Evolutionary conservation across 2,329 filamentous ascomycete genomes (phyloP), one percentile per base, ranked within the genome.

Genomic region (Aspergillus sp.): DNA sequence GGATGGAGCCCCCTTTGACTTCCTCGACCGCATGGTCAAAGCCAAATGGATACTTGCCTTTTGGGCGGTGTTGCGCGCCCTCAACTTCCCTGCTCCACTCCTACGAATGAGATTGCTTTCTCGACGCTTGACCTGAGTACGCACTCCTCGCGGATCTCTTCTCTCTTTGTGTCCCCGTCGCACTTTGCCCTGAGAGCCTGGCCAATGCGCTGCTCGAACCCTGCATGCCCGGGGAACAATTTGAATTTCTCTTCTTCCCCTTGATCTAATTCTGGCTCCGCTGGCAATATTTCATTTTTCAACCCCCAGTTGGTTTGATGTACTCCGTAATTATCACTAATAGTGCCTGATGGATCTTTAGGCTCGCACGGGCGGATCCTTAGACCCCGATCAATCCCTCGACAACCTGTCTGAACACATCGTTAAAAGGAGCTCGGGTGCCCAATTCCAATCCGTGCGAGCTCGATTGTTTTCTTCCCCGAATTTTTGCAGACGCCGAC

Each of bases 311-410:
- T 46, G 32, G 49, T n/a, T 50, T 29, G 46, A 31, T 54, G 50
- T 20, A 20, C 20, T 20, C 20, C 20, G 20, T 58, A 58, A 55
- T 58, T 46, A 54, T 47, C 24, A 10, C 47, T 46, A 52, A 52
- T 55, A 55, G 52, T 36, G 29, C 36, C 52, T 24, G 46, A 55
- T 55, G 31, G 29, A 39, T 54, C 26, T 46, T 24, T 54, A 53
- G 47, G 32, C 39, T 36, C 59, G 52, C 55, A 55, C 46, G 54
- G 50, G 46, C 32, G 45, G 58, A 47, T 39, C 22, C 26, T 46
- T 53, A 60, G 54, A 32, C 45, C 49, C 58, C 50, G 54, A 56
- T 60, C 54, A 36, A 12, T 57, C 32, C 50, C 58, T 47, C 42
- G 26, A 18, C 42, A 18, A 54, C 52, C 14, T 26, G 32, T 16